Conservation (phyloP, 192 early-diverging fungal species). For the Chytriomyces sp. region DNA sequence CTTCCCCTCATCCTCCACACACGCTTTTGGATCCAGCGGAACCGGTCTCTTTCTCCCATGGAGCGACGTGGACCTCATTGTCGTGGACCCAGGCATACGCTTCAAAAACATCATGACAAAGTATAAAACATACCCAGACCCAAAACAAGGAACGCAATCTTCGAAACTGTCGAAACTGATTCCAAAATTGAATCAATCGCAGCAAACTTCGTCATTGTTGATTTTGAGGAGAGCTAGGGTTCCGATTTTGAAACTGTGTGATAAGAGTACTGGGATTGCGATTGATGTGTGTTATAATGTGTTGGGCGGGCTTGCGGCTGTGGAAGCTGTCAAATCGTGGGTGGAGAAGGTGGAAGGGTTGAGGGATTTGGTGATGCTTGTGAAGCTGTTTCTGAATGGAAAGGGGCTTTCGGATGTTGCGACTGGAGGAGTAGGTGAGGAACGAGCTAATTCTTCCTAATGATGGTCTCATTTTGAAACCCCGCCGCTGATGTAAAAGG, state of each 20-base stretch:
- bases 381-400: constrained; percentile 20
- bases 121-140: neutral
- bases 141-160: constrained; percentile 4
- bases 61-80: constrained; percentile 18
- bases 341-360: constrained; percentile 12
- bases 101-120: neutral
- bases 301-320: neutral
- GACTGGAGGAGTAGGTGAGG: constrained; percentile 26
- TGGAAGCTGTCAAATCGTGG: constrained; percentile 11
- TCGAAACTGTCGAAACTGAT: constrained; percentile 31
- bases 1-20: constrained; percentile 1
- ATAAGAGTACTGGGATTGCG: constrained; percentile 7
- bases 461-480: neutral
- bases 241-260: constrained; percentile 28
- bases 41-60: constrained; percentile 30
- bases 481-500: neutral
- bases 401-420: constrained; percentile 17
- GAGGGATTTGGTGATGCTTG: constrained; percentile 20
- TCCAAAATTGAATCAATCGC: constrained; percentile 1
- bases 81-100: neutral
- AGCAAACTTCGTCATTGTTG: neutral
- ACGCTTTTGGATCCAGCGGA: constrained; percentile 22
- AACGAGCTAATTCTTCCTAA: neutral
- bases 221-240: constrained; percentile 13
- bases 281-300: constrained; percentile 26